Evolutionary conservation across 108 stramenopile genomes (phyloP), one percentile per base, ranked within the genome.

Genomic region (Cyclotella cryptica): DNA sequence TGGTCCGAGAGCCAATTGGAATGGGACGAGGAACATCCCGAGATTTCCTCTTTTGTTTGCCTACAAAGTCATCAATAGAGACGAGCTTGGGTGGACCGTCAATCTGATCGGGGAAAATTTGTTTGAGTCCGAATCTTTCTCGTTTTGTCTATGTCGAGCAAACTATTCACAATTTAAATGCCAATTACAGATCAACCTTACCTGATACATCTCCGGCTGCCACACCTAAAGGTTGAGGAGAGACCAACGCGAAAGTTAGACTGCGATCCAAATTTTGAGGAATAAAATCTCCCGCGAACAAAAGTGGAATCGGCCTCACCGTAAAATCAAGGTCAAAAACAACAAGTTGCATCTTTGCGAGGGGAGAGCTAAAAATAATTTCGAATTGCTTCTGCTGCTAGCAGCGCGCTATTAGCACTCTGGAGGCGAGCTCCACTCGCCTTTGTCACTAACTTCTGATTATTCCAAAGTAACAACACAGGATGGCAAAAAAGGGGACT

Each of bases 261-360:
- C 12, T 3, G 55, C 55, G 24, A 57, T 57, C 8, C 35, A 35
- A 35, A 5, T 2, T 35, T 2, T 5, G 2, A 35, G 4, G 35
- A 35, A 35, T 35, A 35, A n/a, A n/a, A 5, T 35, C 35, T 6
- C 2, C 35, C 4, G 6, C 35, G 6, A 35, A 35, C 35, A 35
- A 35, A 6, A 35, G 35, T 35, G 35, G 35, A 35, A 35, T 35
- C 35, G 35, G 35, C 15, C 47, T 3, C 29, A 90, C 43, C 30
- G 86, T 87, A 45, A 63, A 87, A 63, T 89, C 89, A 18, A 90
- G 84, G 66, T 90, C 87, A 77, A 90, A 85, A 28, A 86, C 88
- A 11, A 89, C 86, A 51, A 88, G 78, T 43, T 85, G 81, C 71
- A 75, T 72, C 40, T 26, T 49, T 49, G 2, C 12, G 12, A 57